A percentile compares a stretch with the other conserved stretches of the same genome.
Evolutionary conservation across 805 yeast genomes (phyloP).

Genomic region (Zygotorulaspora chibaensis): DNA sequence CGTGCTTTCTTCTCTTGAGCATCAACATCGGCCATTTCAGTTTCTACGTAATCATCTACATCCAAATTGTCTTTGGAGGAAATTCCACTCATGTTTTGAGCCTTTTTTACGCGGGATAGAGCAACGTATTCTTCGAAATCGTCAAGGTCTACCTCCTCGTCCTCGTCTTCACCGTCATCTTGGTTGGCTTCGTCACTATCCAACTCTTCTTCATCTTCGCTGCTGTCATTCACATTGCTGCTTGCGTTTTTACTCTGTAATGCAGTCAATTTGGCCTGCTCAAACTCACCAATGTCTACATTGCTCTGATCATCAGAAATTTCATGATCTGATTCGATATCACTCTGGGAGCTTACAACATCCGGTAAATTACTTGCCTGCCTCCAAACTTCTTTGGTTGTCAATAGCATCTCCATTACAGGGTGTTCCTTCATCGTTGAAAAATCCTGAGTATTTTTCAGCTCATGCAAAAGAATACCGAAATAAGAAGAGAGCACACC

Average conservation of each 20-base stretch:
- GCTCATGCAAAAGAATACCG: constrained; percentile 60
- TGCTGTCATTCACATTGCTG: constrained; percentile 13
- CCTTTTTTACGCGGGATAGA: constrained; percentile 48
- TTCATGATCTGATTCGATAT: constrained; percentile 22
- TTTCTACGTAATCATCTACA: constrained; percentile 61
- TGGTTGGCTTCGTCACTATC: constrained; percentile 16
- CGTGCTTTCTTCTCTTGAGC: constrained; percentile 78
- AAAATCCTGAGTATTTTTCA: constrained; percentile 51
- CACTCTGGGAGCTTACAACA: constrained; percentile 26
- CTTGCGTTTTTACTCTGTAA: constrained; percentile 25
- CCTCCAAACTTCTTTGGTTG: constrained; percentile 84
- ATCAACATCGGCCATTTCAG: constrained; percentile 74
- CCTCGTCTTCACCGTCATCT: constrained; percentile 23
- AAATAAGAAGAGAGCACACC: constrained; percentile 77
- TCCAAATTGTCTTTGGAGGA: constrained; percentile 13
- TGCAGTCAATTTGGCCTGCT: constrained; percentile 21
- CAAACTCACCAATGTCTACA: constrained; percentile 16
- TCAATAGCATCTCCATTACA: constrained; percentile 80
- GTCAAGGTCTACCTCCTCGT: constrained; percentile 31
- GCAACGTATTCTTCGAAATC: constrained; percentile 50
- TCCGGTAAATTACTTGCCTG: constrained; percentile 60
- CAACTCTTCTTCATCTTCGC: constrained; percentile 8
- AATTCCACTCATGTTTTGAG: constrained; percentile 28
- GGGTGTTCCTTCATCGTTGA: constrained; percentile 76
- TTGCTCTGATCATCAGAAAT: constrained; percentile 13